Percentiles rank a stretch among this genome's conserved stretches.
Conservation (phyloP, 2,329 filamentous ascomycete genomes). For the Curvularia sp. region DNA sequence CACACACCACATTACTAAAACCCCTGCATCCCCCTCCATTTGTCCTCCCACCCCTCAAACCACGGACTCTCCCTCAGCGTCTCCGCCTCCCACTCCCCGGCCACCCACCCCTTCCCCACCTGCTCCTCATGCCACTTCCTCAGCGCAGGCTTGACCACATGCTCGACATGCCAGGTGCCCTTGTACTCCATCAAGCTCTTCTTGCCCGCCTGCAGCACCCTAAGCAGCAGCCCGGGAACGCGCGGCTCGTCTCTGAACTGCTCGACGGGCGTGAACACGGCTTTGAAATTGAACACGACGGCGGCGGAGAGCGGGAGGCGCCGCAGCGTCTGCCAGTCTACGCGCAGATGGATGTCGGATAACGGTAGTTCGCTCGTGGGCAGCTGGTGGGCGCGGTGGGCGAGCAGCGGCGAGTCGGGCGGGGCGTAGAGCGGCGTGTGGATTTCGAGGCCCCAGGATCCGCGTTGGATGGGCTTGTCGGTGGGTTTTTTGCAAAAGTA, state of each 20-base stretch:
- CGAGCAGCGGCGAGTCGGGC: conserved; percentile 69
- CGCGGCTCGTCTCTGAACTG: conserved; percentile 76
- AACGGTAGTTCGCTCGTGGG: conserved; percentile 60
- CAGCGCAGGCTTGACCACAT: conserved; percentile 71
- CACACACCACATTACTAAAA: too few species aligned
- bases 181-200: conserved; percentile 78
- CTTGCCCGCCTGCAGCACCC: conserved; percentile 75
- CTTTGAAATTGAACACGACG: conserved; percentile 89
- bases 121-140: conserved; percentile 72
- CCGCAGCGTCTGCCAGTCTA: conserved; percentile 88
- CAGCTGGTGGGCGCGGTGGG: conserved; percentile 63
- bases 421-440: conserved; percentile 78
- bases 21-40: conserved; percentile 72
- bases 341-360: conserved; percentile 71
- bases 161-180: conserved; percentile 79
- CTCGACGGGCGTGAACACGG: conserved; percentile 76
- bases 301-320: conserved; percentile 77
- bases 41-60: conserved; percentile 77
- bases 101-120: conserved; percentile 65
- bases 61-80: conserved; percentile 80
- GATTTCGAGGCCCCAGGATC: conserved; percentile 83
- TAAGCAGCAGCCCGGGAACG: conserved; percentile 72
- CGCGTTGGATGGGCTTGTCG: conserved; percentile 78
- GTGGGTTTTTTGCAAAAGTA: conserved; percentile 81
- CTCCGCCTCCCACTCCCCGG: conserved; percentile 68